phyloP scores from a whole-genome alignment of 495 filamentous ascomycete species.

The Xylaria nigripes region DNA sequence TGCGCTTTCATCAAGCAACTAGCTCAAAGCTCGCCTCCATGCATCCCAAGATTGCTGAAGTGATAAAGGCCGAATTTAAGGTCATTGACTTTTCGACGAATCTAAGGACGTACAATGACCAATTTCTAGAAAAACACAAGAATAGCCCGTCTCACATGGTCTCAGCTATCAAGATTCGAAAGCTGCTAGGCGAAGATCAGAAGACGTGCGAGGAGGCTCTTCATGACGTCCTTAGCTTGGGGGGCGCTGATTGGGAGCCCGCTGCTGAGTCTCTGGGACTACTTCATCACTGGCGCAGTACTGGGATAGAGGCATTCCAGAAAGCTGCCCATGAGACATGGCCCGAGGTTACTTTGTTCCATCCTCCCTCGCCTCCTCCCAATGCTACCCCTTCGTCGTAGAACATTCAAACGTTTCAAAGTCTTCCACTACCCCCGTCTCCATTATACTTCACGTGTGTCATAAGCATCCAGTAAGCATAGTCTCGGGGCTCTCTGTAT shows the following conservation, averaged over 20 bases:
- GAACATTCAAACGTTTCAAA: not conserved
- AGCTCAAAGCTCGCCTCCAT: constrained; percentile 46
- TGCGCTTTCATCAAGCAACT: constrained; percentile 60
- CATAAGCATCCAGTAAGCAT: not conserved
- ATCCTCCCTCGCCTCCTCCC: constrained; percentile 1
- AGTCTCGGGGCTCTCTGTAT: not conserved
- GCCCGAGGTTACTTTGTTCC: constrained; percentile 59
- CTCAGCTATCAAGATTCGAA: constrained; percentile 51
- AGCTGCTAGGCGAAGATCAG: constrained; percentile 51
- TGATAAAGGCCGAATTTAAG: constrained; percentile 59
- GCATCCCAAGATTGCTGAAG: constrained; percentile 51
- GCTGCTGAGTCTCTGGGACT: constrained; percentile 52
- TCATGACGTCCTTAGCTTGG: constrained; percentile 46
- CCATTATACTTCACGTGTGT: not conserved
- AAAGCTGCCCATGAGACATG: constrained; percentile 60
- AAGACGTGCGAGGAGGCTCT: constrained; percentile 53
- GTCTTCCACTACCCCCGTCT: not conserved
- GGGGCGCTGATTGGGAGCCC: constrained; percentile 49
- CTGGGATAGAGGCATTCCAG: constrained; percentile 49
- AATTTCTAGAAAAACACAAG: constrained; percentile 55
- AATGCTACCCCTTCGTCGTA: not conserved
- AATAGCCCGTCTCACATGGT: constrained; percentile 55
- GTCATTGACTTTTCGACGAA: constrained; percentile 49
- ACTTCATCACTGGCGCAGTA: constrained; percentile 51
- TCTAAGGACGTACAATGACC: constrained; percentile 58